Base-by-base conservation (phyloP, 2,329 filamentous ascomycete genomes). In the Penicillium hesseltinei region DNA sequence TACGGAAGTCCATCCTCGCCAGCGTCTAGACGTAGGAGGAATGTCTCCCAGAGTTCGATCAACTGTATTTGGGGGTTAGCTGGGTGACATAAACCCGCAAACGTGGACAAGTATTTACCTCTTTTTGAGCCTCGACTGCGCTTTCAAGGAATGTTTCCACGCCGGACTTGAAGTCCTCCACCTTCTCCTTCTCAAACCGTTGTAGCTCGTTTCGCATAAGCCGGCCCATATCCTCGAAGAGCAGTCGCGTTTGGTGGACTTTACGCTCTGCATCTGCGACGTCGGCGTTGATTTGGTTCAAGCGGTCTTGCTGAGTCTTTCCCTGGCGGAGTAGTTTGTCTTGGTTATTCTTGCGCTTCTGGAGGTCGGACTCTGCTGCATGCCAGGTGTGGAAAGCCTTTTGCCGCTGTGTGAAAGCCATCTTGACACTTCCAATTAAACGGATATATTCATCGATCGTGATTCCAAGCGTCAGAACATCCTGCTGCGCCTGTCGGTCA, bases 381-480 rank as follows among this genome's bases (percentile, higher is more conserved):
- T 97, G 92, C 93, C 94, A 99, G 43, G 89, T 87, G 73, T 97
- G 91, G 71, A 94, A 99, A 1, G 92, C 90, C 75, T 97, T 97
- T 74, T 99, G 94, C 56, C 94, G 88, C 75, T 97, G 92, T 36
- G 83, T 79, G 71, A 99, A 99, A 0, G 94, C 91, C 60, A 89
- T 90, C 81, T 99, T 99, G 59, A 97, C 90, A 54, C 90, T 95
- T 33, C 92, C 91, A 66, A 99, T 97, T 43, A 99, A 78, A 5
- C 94, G 91, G 66, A 99, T 95, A 76, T 99, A 99, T 77, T 99
- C 94, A 64, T 99, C 94, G 62, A 99, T 92, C 43, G 96, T 96
- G 70, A 97, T 97, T 38, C 94, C 94, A 63, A 99, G 87, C 0
- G 94, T 99, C 51, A 99, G 82, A 33, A 97, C 88, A 71, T 99